A percentile compares a stretch with the other conserved stretches of the same genome.
Evolutionary conservation across 1,139 yeast genomes (phyloP).

Genomic region (Blastobotrys buckinghamii): DNA sequence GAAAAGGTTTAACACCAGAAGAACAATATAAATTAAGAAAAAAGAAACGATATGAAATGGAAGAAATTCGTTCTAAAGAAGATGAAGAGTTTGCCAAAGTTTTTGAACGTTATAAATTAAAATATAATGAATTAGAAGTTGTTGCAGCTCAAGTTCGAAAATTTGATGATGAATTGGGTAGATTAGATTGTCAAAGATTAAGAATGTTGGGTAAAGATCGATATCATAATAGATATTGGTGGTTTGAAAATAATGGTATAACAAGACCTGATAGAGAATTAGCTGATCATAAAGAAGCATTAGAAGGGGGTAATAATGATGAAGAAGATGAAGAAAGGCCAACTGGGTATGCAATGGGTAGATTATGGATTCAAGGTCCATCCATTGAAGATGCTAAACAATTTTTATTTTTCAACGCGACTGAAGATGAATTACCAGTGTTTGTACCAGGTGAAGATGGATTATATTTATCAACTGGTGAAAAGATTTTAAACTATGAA

Average conservation of each 20-base stretch:
- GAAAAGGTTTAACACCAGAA: slow-evolving; percentile 12
- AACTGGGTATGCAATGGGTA: slow-evolving; percentile 76
- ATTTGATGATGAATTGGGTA: slow-evolving; percentile 34
- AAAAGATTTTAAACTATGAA: slow-evolving; percentile 22
- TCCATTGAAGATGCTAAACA: slow-evolving; percentile 51
- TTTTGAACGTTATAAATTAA: slow-evolving; percentile 29
- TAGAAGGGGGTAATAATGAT: slow-evolving; percentile 12
- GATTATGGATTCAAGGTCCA: slow-evolving; percentile 94
- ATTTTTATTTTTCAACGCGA: slow-evolving; percentile 34
- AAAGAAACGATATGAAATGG: slow-evolving; percentile 44
- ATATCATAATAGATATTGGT: slow-evolving; percentile 84
- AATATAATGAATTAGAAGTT: slow-evolving; percentile 18
- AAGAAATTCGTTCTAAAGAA: slow-evolving; percentile 41
- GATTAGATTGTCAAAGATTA: slow-evolving; percentile 67
- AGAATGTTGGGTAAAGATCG: slow-evolving; percentile 78
- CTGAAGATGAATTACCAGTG: slow-evolving; percentile 10
- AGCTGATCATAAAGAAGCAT: slow-evolving; percentile 42
- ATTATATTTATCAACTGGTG: slow-evolving; percentile 9
- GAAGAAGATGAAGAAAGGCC: slow-evolving; percentile 39
- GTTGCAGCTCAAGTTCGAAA: slow-evolving; percentile 26
- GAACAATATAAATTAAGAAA: slow-evolving; percentile 20
- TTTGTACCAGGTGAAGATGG: slow-evolving; percentile 12
- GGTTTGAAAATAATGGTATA: slow-evolving; percentile 86
- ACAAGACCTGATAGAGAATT: slow-evolving; percentile 26
- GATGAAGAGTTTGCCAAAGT: slow-evolving; percentile 45